Base-by-base conservation (phyloP, 257 asterid genomes). In the Leonotis leonurus region DNA sequence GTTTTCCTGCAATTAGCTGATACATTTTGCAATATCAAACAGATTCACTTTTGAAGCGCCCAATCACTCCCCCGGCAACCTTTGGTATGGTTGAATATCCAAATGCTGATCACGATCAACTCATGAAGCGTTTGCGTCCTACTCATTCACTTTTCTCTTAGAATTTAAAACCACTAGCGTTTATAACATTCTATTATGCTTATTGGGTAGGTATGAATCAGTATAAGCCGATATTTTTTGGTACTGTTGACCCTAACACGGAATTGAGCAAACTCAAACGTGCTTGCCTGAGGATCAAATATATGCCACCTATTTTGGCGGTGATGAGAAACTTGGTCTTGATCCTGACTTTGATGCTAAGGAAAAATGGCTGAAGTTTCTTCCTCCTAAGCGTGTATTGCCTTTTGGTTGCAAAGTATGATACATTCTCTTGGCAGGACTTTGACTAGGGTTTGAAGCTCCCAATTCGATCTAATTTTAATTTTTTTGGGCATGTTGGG, bases 291-390 rank as follows among this genome's bases (percentile, higher is more conserved):
- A 36, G 2, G 95, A 87, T 5, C 77, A 86, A 49, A 77, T 93
- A 56, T 89, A 93, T 45, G 96, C 99, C n/a, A 85, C 99, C 63
- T 93, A 93, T 72, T 93, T 93, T 77, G 95, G 99, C 6, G 99
- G 99, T 48, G 97, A 93, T 69, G 88, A 76, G 63, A 83, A 87
- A 66, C 85, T 77, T 68, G 95, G 96, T 44, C 96, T 93, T 75
- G 87, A 91, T 58, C 82, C 99, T 64, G 99, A 93, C 73, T 56
- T 25, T 37, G 99, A 93, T 70, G 96, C 99, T 0, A 82, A 62
- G 74, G 90, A 87, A 45, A 65, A 77, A n/a, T 93, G 97, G 99
- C 97, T 93, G 55, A 73, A 80, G 75, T 72, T 76, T 80, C 96
- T 93, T 25, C 97, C 99, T 6, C 44, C 77, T 22, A 58, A 56